These are phyloP conservation scores for Castanospermum australe DNA, from an alignment of 306 rosid genomes.

Conservation along the genomic window DNA sequence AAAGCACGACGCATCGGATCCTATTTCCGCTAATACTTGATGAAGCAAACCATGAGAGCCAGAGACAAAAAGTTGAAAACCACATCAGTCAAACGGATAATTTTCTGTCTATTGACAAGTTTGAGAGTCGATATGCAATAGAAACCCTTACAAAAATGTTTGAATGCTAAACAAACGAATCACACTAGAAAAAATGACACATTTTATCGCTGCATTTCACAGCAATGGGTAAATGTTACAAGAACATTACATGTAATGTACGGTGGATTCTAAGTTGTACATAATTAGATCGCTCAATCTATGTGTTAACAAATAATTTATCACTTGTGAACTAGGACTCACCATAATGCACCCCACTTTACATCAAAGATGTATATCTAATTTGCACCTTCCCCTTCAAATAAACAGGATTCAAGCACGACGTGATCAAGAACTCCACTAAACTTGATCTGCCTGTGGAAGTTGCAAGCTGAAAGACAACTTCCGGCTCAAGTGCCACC, in stretches of 20 bases:
- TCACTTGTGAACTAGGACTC: not conserved
- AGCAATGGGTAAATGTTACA: not conserved
- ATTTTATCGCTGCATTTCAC: not conserved
- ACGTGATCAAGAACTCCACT: not conserved
- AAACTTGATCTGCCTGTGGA: not conserved
- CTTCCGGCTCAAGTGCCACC: slow-evolving; percentile 1
- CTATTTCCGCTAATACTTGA: too few relatives aligned
- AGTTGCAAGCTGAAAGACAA: slow-evolving; percentile 6
- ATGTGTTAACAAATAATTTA: slow-evolving; percentile 4
- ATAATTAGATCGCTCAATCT: not conserved
- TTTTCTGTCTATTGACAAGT: too few relatives aligned
- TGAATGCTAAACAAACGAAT: not conserved
- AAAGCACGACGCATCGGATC: too few relatives aligned
- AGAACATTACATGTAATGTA: slow-evolving; percentile 1
- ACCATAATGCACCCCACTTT: not conserved
- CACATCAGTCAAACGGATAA: not conserved
- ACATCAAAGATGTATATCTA: not conserved
- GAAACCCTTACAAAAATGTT: not conserved
- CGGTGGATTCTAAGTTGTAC: slow-evolving; percentile 7
- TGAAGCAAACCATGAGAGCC: too few relatives aligned
- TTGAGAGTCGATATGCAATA: not conserved
- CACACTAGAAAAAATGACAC: not conserved
- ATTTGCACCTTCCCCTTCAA: not conserved
- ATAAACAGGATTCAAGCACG: not conserved
- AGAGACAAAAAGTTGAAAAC: too few relatives aligned